These are phyloP conservation scores for Ogataea glucozyma DNA, from an alignment of 805 yeast genomes.

Conservation along the genomic window DNA sequence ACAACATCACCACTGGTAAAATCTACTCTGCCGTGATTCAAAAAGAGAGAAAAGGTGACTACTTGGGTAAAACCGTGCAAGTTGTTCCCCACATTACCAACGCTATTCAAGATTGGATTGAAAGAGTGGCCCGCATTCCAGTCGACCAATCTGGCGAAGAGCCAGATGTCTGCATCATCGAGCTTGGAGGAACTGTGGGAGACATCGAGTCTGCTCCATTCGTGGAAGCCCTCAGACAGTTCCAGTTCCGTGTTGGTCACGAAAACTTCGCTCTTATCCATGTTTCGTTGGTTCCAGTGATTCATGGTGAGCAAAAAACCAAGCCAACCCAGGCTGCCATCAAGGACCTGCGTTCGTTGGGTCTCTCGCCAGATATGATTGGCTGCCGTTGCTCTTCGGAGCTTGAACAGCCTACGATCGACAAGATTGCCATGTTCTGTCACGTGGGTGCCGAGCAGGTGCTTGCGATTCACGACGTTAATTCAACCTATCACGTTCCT, in stretches of 20 bases:
- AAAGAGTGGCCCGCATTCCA: slow-evolving; percentile 85
- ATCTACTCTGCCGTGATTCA: slow-evolving; percentile 93
- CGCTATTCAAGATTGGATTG: slow-evolving; percentile 98
- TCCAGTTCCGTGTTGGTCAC: slow-evolving; percentile 93
- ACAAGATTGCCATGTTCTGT: slow-evolving; percentile 97
- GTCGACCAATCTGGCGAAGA: slow-evolving; percentile 85
- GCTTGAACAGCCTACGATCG: slow-evolving; percentile 81
- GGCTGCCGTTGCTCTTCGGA: slow-evolving; percentile 94
- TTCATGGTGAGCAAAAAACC: slow-evolving; percentile 98
- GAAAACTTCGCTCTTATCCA: slow-evolving; percentile 95
- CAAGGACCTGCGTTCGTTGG: slow-evolving; percentile 92
- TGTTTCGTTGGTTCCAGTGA: slow-evolving; percentile 95
- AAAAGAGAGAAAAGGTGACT: slow-evolving; percentile 94
- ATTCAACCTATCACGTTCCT: slow-evolving; percentile 97
- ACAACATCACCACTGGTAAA: slow-evolving; percentile 98
- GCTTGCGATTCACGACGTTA: slow-evolving; percentile 93
- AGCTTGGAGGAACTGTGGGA: slow-evolving; percentile 99
- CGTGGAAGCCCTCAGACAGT: slow-evolving; percentile 98
- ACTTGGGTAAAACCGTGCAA: slow-evolving; percentile 98
- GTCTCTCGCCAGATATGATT: slow-evolving; percentile 93
- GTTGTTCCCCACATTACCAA: slow-evolving; percentile 97
- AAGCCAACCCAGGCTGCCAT: slow-evolving; percentile 99
- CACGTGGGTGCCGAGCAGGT: slow-evolving; percentile 99
- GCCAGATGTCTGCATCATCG: slow-evolving; percentile 96
- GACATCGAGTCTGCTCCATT: slow-evolving; percentile 99